A percentile compares a stretch with the other conserved stretches of the same genome.
phyloP scores from a whole-genome alignment of 2,329 filamentous ascomycete species.

The Xylariaceae sp. region DNA sequence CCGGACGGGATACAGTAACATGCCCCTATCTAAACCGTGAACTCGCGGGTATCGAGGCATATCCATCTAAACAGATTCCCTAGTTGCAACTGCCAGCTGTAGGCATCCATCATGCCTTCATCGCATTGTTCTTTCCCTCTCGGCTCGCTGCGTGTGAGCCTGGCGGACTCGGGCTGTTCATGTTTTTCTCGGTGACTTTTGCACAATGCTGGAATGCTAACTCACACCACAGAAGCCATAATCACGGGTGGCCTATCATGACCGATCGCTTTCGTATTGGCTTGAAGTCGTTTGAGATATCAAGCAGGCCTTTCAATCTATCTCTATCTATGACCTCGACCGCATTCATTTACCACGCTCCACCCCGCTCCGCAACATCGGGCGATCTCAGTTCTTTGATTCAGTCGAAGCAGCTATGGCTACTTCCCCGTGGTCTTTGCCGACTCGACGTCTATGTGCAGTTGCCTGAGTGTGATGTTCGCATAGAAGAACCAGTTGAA shows the following conservation, averaged over 20 bases:
- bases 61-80: background rate
- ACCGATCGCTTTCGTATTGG: constrained; percentile 22
- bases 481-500: constrained; percentile 2
- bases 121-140: constrained; percentile 9
- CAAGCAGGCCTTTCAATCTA: constrained; percentile 12
- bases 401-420: constrained; percentile 27
- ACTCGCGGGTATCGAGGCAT: background rate
- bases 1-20: background rate
- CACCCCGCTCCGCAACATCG: constrained; percentile 8
- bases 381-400: constrained; percentile 23
- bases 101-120: background rate
- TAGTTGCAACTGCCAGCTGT: background rate
- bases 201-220: background rate
- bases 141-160: background rate
- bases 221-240: background rate
- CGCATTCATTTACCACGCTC: constrained; percentile 25
- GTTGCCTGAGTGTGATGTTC: constrained; percentile 10
- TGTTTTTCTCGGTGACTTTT: background rate
- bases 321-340: constrained; percentile 25
- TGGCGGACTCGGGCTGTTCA: background rate
- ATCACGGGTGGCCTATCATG: constrained; percentile 18
- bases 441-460: constrained; percentile 27
- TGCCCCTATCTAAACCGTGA: background rate
- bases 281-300: constrained; percentile 27
- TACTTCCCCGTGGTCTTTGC: constrained; percentile 28